Percentiles rank a stretch among this genome's conserved stretches.
Evolutionary conservation across 306 rosid genomes (phyloP).

Genomic region (Trifolium fragiferum): DNA sequence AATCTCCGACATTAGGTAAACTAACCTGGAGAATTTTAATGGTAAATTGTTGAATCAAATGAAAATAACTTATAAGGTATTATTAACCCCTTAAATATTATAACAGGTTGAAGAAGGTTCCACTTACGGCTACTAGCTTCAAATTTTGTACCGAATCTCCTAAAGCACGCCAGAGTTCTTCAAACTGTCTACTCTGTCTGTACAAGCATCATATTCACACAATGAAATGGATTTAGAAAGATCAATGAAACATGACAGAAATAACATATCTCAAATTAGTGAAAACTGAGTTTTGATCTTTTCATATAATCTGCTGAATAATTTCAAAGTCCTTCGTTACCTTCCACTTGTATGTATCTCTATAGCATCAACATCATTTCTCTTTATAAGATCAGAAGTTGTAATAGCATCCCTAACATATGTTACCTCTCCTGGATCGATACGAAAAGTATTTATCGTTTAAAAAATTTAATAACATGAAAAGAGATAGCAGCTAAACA

Average conservation of each 20-base stretch:
- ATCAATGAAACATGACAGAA: slow-evolving; percentile 14
- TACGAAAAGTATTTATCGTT: slow-evolving; percentile 15
- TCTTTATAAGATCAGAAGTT: slow-evolving; percentile 65
- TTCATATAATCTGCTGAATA: neutral
- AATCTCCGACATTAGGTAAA: slow-evolving; percentile 76
- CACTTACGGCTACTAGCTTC: slow-evolving; percentile 74
- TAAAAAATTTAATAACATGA: neutral
- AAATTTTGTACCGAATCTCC: slow-evolving; percentile 64
- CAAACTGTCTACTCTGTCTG: slow-evolving; percentile 64
- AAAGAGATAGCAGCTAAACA: neutral
- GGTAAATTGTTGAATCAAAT: slow-evolving; percentile 18
- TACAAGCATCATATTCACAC: slow-evolving; percentile 31
- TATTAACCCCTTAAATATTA: neutral
- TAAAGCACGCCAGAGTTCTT: slow-evolving; percentile 78
- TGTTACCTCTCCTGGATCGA: slow-evolving; percentile 64
- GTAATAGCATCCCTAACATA: slow-evolving; percentile 72
- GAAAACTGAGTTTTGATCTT: slow-evolving; percentile 20
- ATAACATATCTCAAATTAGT: slow-evolving; percentile 9
- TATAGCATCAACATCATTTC: slow-evolving; percentile 75
- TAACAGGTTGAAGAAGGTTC: slow-evolving; percentile 30
- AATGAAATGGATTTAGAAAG: slow-evolving; percentile 26
- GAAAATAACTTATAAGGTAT: slow-evolving; percentile 17
- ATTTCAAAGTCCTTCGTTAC: slow-evolving; percentile 35
- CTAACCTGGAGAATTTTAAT: slow-evolving; percentile 64
- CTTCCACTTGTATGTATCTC: slow-evolving; percentile 95